phyloP scores from a whole-genome alignment of 352 stramenopile genomes.

The Peronospora tabacina region DNA sequence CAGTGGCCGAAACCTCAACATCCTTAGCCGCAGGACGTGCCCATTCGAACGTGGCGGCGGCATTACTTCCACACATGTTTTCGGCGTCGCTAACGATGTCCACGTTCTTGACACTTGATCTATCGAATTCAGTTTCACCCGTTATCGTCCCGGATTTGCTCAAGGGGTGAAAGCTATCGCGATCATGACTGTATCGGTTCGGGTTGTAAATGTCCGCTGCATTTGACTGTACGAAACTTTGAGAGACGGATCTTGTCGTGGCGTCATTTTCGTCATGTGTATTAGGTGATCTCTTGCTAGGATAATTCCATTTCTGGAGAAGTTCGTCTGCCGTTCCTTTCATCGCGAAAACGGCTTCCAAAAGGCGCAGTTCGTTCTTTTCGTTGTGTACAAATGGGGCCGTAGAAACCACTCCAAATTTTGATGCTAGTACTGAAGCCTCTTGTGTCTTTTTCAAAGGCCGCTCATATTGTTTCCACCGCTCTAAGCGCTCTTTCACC shows the following conservation, averaged over 20 bases:
- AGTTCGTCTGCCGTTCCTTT: slow-evolving; percentile 36
- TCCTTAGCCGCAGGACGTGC: slow-evolving; percentile 11
- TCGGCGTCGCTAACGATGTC: background rate
- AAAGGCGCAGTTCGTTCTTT: slow-evolving; percentile 20
- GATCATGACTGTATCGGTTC: slow-evolving; percentile 31
- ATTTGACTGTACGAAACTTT: slow-evolving; percentile 10
- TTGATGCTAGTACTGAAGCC: background rate
- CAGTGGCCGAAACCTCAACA: slow-evolving; percentile 6
- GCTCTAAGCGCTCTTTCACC: slow-evolving; percentile 60
- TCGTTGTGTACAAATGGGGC: slow-evolving; percentile 2
- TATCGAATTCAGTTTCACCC: background rate
- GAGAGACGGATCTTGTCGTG: slow-evolving; percentile 1
- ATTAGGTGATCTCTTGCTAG: slow-evolving; percentile 2
- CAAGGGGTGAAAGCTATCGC: slow-evolving; percentile 9
- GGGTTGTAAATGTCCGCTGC: slow-evolving; percentile 23
- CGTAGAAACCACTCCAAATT: slow-evolving; percentile 3
- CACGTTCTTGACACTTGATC: background rate
- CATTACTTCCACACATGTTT: slow-evolving; percentile 1
- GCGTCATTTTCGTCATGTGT: slow-evolving; percentile 1
- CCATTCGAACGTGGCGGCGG: slow-evolving; percentile 13
- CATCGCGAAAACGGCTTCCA: slow-evolving; percentile 36
- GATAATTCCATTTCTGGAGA: slow-evolving; percentile 28
- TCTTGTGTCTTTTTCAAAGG: slow-evolving; percentile 45
- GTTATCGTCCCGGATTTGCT: slow-evolving; percentile 5
- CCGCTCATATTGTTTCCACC: slow-evolving; percentile 65